Evolutionary conservation across 139 green algal genomes (phyloP), one percentile per base, ranked within the genome.

Genomic region (Chlorella ohadii): DNA sequence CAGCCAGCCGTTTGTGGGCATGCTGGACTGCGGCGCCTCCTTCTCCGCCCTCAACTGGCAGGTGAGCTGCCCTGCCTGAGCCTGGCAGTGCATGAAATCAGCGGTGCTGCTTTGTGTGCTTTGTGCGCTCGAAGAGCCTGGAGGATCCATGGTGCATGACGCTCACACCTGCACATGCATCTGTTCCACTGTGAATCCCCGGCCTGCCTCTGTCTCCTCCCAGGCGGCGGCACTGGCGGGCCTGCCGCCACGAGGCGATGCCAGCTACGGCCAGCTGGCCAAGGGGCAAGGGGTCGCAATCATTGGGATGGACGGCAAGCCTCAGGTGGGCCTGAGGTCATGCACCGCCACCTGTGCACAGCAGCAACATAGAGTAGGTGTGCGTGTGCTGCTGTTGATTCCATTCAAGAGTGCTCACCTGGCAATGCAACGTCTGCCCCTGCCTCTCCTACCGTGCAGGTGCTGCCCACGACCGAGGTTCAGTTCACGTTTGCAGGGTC

Each of bases 11-110:
- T 85, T 85, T 72, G 80, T 85, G 25, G 80, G 80, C 36, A 79
- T 85, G 27, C 6, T 85, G 9, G 80, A 85, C 56, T 85, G 80
- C 19, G 80, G 80, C 27, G 80, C 80, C 34, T 79, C 68, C 55
- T 85, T 85, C 80, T 79, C 68, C 1, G 80, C 80, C 22, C 51
- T 85, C 36, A 85, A 85, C 70, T 85, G 80, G 80, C 39, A 85
- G 70, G 68, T 75, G 22, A 27, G 68, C 51, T n/a, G n/a, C n/a
- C n/a, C n/a, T n/a, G n/a, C 51, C 3, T 13, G 2, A 59, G 63
- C 2, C 63, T 38, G 63, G 28, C 27, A n/a, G n/a, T n/a, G n/a
- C n/a, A n/a, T n/a, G n/a, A n/a, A n/a, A n/a, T n/a, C n/a, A n/a
- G n/a, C n/a, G n/a, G n/a, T n/a, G n/a, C n/a, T n/a, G n/a, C n/a